These are phyloP conservation scores for Lagenidium giganteum DNA, from an alignment of 352 stramenopile species.

Conservation along the genomic window DNA sequence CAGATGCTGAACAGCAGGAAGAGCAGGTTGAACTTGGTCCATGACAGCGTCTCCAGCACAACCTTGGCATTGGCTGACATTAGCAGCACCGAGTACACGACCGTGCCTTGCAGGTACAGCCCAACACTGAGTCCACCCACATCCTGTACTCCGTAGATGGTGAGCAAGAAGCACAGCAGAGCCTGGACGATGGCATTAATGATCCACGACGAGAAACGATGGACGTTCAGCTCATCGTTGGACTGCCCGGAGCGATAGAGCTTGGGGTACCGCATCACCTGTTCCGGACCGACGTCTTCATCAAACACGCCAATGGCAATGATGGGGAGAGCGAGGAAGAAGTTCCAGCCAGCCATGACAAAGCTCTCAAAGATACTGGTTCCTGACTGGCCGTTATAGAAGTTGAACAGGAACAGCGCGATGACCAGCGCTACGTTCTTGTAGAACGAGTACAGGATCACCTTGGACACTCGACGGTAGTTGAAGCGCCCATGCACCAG, in stretches of 20 bases:
- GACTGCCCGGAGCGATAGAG: constrained; percentile 57
- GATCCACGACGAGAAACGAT: constrained; percentile 55
- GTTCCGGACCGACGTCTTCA: constrained; percentile 58
- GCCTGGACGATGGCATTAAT: constrained; percentile 61
- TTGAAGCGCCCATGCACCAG: constrained; percentile 97
- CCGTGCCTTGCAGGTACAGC: constrained; percentile 57
- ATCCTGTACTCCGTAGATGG: constrained; percentile 32
- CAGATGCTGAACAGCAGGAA: constrained; percentile 50
- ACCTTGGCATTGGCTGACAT: constrained; percentile 79
- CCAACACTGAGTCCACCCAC: constrained; percentile 26
- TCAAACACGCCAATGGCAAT: constrained; percentile 80
- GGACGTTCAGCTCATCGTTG: constrained; percentile 67
- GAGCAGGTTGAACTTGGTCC: constrained; percentile 62
- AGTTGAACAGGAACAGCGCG: constrained; percentile 72
- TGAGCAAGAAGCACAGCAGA: constrained; percentile 57
- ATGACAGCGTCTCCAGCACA: constrained; percentile 67
- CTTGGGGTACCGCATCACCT: constrained; percentile 50
- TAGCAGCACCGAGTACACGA: constrained; percentile 67
- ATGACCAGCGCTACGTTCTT: constrained; percentile 78
- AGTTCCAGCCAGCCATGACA: constrained; percentile 76
- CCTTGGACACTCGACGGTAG: constrained; percentile 92
- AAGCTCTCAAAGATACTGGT: constrained; percentile 84
- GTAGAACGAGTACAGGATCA: constrained; percentile 89
- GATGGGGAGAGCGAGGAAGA: constrained; percentile 87
- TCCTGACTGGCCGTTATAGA: constrained; percentile 77